Base-by-base conservation (phyloP, 371 early-diverging fungal species). In the Nematocida displodere region DNA sequence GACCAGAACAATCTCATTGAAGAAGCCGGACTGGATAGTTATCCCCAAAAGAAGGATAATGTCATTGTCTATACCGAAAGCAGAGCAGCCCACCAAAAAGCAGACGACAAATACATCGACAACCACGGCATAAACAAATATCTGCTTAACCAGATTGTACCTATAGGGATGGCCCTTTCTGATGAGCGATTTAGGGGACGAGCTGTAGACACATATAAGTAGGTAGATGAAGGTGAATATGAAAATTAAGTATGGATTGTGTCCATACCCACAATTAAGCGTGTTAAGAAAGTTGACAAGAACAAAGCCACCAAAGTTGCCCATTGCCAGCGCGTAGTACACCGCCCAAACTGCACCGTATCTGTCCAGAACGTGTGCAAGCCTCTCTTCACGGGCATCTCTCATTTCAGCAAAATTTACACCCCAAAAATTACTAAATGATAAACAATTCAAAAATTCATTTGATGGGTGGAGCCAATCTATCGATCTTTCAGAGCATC, bases 161-260 rank as follows among this genome's bases (percentile, higher is more conserved):
- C 29, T 42, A 7, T 62, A 7, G 8, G 29, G 8, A 24, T 62
- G 46, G 36, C 29, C 46, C 11, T 46, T 7, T 7, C 33, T 0
- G 34, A 7, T 20, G 34, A 15, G 13, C 13, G 13, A 7, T 47
- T 49, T 24, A 7, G 75, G 75, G 2, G 47, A 55, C 22, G 33
- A 47, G 13, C 50, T 49, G 42, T 61, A 71, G 1, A 61, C 17
- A 37, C 29, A 58, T 24, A 34, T 22, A n/a, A 29, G 47, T n/a
- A 59, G 34, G 34, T 64, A 67, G 7, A 34, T 26, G 39, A 61
- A 29, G 15, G 48, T 39, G 13, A 61, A 17, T 26, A 42, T 26
- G 20, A 29, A 58, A n/a, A 55, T 24, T n/a, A 61, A 55, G 5
- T 36, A 24, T 15, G 75, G 62, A 34, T 71, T 37, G 5, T 40